Percentiles rank a stretch among this genome's conserved stretches.
These are phyloP conservation scores for Nemania diffusa DNA, from an alignment of 2,329 filamentous ascomycete genomes.

Conservation along the genomic window DNA sequence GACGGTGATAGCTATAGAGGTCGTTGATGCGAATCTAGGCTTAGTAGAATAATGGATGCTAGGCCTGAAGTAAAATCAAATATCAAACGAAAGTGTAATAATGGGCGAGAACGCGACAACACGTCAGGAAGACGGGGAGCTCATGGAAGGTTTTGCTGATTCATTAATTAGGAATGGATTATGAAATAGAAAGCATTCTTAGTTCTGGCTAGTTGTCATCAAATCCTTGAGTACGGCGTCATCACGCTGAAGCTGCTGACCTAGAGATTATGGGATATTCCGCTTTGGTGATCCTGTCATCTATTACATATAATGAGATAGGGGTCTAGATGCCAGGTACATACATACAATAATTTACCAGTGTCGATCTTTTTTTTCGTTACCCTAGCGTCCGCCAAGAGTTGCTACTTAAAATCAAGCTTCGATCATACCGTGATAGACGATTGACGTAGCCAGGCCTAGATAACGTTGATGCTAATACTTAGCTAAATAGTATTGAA, in stretches of 20 bases:
- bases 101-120: background rate
- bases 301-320: constrained; percentile 6
- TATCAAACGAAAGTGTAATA: background rate
- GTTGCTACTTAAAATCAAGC: constrained; percentile 8
- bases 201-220: background rate
- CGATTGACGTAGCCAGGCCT: constrained; percentile 1
- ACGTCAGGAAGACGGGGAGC: background rate
- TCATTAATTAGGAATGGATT: background rate
- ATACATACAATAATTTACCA: constrained; percentile 14
- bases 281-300: background rate
- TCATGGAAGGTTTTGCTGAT: constrained; percentile 4
- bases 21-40: background rate
- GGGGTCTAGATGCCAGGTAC: background rate
- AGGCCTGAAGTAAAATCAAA: background rate
- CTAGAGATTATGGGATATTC: constrained; percentile 5
- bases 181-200: background rate
- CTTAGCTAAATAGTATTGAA: background rate
- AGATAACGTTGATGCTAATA: background rate
- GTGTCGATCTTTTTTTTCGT: constrained; percentile 5
- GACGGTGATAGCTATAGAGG: background rate
- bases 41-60: background rate
- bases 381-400: constrained; percentile 6
- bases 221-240: background rate
- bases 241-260: background rate
- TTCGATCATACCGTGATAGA: background rate